These are phyloP conservation scores for Aspergillus neotritici DNA, from an alignment of 2,329 filamentous ascomycete species.

Conservation along the genomic window DNA sequence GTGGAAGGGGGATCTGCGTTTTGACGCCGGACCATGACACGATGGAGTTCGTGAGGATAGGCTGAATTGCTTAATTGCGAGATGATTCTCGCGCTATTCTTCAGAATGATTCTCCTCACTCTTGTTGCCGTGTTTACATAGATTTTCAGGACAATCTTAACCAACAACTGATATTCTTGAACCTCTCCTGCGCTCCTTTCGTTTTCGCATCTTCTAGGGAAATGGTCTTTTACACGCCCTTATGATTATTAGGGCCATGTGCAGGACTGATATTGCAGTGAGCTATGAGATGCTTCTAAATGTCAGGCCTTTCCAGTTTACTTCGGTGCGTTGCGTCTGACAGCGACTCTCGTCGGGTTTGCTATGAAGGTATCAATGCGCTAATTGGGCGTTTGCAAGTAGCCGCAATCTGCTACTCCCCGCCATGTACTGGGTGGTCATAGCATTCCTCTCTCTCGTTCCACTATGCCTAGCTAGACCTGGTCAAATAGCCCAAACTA, in stretches of 20 bases:
- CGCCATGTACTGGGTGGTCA: slow-evolving; percentile 23
- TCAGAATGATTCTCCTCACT: not conserved
- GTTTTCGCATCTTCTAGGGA: slow-evolving; percentile 4
- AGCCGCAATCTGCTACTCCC: slow-evolving; percentile 33
- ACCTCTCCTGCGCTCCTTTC: slow-evolving; percentile 4
- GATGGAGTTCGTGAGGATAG: slow-evolving; percentile 6
- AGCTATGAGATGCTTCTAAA: not conserved
- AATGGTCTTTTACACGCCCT: slow-evolving; percentile 19
- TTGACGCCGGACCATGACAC: slow-evolving; percentile 12
- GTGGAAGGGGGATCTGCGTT: slow-evolving; percentile 8
- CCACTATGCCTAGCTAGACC: slow-evolving; percentile 18
- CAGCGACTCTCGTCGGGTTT: too few species aligned
- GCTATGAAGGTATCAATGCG: not conserved
- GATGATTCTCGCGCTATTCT: slow-evolving; percentile 2
- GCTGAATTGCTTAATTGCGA: slow-evolving; percentile 3
- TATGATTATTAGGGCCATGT: slow-evolving; percentile 19
- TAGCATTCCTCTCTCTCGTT: slow-evolving; percentile 19
- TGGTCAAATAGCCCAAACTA: slow-evolving; percentile 12
- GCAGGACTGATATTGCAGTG: too few species aligned
- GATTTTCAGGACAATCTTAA: not conserved
- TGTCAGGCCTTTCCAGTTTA: too few species aligned
- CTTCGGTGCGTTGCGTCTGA: too few species aligned
- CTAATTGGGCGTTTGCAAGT: slow-evolving; percentile 19
- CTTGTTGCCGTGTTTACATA: not conserved
- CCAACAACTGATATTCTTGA: slow-evolving; percentile 2